phyloP scores from a whole-genome alignment of 768 basidiomycete species.

The Termitomyces sp. region DNA sequence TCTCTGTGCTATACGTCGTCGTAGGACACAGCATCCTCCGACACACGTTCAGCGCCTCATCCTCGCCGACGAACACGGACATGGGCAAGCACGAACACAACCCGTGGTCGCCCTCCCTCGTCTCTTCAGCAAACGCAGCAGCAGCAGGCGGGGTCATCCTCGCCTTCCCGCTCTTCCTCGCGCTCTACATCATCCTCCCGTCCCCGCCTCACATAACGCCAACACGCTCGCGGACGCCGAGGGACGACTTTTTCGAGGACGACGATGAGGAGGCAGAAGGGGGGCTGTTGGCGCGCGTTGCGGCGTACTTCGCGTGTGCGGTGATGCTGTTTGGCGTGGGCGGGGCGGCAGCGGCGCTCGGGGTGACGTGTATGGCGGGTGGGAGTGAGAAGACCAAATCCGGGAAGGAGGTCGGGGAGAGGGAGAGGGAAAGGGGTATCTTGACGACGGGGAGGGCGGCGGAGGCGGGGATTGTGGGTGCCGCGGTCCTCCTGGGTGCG shows the following conservation, averaged over 20 bases:
- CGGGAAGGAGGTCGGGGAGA: neutral
- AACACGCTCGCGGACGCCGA: neutral
- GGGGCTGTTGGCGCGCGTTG: neutral
- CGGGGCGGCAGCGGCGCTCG: neutral
- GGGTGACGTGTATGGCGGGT: neutral
- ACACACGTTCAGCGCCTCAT: conserved; percentile 9
- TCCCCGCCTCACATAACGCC: conserved; percentile 4
- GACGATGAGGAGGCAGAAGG: neutral
- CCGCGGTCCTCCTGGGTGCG: conserved; percentile 19
- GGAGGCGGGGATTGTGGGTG: conserved; percentile 30
- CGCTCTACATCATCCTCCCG: conserved; percentile 27
- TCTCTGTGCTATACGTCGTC: conserved; percentile 27
- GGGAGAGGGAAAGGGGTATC: conserved; percentile 12
- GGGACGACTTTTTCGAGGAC: conserved; percentile 1
- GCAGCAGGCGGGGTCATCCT: conserved; percentile 32
- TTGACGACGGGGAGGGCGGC: conserved; percentile 26
- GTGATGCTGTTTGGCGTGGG: neutral
- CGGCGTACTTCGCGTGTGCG: neutral
- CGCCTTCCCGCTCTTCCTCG: conserved; percentile 27
- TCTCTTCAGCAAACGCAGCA: conserved; percentile 28
- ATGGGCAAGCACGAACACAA: no score
- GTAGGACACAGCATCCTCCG: conserved; percentile 30
- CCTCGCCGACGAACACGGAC: neutral
- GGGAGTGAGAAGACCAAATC: no score
- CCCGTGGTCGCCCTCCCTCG: conserved; percentile 19